phyloP scores from a whole-genome alignment of 1,284 basidiomycete genomes.

The Stygiomarasmius scandens region DNA sequence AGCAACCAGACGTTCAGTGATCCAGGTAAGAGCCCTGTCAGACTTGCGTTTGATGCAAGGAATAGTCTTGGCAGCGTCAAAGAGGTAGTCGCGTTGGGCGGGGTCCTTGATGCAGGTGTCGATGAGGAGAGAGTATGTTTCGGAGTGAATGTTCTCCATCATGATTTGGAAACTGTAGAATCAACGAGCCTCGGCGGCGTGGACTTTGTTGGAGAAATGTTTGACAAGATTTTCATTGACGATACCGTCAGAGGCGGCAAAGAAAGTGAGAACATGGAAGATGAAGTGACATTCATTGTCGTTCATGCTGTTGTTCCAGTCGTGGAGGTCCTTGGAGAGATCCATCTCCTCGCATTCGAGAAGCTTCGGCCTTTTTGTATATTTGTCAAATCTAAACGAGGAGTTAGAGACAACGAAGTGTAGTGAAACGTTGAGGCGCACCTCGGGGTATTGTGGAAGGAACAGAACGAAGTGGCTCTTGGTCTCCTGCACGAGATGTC shows the following conservation, averaged over 20 bases:
- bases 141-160: no score
- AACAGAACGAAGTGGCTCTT: conserved; percentile 88
- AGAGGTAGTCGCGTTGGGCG: no score
- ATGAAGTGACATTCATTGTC: conserved; percentile 95
- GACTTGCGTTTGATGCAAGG: no score
- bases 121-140: no score
- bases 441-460: conserved; percentile 93
- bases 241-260: conserved; percentile 96
- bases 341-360: conserved; percentile 99
- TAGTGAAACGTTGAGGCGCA: conserved; percentile 33
- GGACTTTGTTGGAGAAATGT: no score
- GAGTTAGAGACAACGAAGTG: conserved; percentile 6
- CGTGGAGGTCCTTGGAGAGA: conserved; percentile 88
- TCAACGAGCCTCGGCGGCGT: no score
- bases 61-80: no score
- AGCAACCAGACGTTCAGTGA: no score
- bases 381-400: conserved; percentile 86
- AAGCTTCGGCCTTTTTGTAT: conserved; percentile 93
- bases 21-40: no score
- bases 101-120: no score
- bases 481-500: conserved; percentile 48
- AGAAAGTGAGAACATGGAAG: conserved; percentile 96
- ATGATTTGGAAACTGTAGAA: no score
- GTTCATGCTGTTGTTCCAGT: conserved; percentile 94
- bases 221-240: conserved; percentile 98